Percentiles rank a stretch among this genome's conserved stretches.
Evolutionary conservation across 139 green algal species (phyloP).

Genomic region (Chlamydomonas asymmetrica): DNA sequence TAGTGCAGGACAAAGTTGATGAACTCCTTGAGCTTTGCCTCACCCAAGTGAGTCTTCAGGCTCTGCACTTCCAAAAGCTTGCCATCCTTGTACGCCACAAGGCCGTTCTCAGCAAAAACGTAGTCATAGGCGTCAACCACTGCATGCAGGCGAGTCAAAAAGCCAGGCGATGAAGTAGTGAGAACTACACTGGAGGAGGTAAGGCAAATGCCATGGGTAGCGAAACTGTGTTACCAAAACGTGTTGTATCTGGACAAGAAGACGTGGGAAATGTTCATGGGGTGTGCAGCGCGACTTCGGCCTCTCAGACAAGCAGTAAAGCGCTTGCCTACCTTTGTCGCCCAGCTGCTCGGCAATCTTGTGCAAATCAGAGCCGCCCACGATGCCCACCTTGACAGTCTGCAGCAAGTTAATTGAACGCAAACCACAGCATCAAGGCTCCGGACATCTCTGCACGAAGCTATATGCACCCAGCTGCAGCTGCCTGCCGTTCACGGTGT

Average conservation of each 20-base stretch:
- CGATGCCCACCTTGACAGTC: conserved; percentile 91
- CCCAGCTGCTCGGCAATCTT: conserved; percentile 99
- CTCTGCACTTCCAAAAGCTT: conserved; percentile 71
- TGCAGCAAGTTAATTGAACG: no score
- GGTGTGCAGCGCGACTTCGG: no score
- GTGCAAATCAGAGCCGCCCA: conserved; percentile 93
- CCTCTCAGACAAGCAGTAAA: not conserved
- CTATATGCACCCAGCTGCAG: not conserved
- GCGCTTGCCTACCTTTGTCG: conserved; percentile 50
- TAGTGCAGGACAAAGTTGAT: conserved; percentile 96
- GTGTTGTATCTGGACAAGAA: not conserved
- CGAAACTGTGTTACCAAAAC: not conserved
- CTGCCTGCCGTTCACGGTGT: not conserved
- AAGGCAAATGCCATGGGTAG: not conserved
- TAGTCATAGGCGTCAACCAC: conserved; percentile 88
- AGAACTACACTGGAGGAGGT: not conserved
- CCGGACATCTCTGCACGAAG: not conserved
- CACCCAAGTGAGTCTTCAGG: conserved; percentile 66
- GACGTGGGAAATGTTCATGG: no score
- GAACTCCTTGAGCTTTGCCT: conserved; percentile 84
- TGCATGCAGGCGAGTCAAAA: conserved; percentile 43
- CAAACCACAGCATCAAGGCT: not conserved
- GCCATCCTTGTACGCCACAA: conserved; percentile 91
- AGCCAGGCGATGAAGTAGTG: not conserved
- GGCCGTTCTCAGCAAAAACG: conserved; percentile 96